phyloP scores from a whole-genome alignment of 805 yeast genomes.

The Starmerella apicola region DNA sequence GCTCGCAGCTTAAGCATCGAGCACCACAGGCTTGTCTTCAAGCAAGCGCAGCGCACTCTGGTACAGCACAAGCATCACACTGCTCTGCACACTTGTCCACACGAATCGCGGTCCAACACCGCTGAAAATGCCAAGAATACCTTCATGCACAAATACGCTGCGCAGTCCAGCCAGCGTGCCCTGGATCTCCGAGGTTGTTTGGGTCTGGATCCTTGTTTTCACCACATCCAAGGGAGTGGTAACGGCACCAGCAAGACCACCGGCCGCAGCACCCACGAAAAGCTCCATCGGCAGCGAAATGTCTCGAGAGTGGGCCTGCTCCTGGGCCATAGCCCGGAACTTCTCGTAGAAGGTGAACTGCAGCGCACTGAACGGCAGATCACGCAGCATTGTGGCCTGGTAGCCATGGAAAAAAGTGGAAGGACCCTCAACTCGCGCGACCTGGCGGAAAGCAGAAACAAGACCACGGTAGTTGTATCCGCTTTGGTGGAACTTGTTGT shows the following conservation, averaged over 20 bases:
- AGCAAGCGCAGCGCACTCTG: constrained; percentile 58
- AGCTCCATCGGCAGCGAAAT: constrained; percentile 45
- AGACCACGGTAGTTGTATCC: constrained; percentile 83
- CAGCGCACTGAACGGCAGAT: constrained; percentile 87
- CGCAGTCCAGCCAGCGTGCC: constrained; percentile 42
- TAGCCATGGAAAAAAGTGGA: constrained; percentile 77
- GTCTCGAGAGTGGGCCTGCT: constrained; percentile 22
- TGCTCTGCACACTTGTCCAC: constrained; percentile 93
- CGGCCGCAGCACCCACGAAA: constrained; percentile 87
- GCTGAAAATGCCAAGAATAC: constrained; percentile 65
- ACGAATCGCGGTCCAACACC: constrained; percentile 95
- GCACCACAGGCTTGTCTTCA: too few species aligned
- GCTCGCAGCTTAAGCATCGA: too few species aligned
- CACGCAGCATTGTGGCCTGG: constrained; percentile 85
- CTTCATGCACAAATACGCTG: constrained; percentile 58
- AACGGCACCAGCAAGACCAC: constrained; percentile 77
- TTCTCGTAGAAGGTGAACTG: constrained; percentile 93
- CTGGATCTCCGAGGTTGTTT: constrained; percentile 32
- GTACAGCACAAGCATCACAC: constrained; percentile 81
- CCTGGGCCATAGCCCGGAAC: constrained; percentile 29
- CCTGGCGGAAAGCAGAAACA: constrained; percentile 53
- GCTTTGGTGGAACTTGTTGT: constrained; percentile 63
- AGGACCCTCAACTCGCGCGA: constrained; percentile 58
- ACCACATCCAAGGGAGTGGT: constrained; percentile 90
- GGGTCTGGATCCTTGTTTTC: constrained; percentile 88